phyloP scores from a whole-genome alignment of 1,139 yeast species.

The Kodamaea suecica region DNA sequence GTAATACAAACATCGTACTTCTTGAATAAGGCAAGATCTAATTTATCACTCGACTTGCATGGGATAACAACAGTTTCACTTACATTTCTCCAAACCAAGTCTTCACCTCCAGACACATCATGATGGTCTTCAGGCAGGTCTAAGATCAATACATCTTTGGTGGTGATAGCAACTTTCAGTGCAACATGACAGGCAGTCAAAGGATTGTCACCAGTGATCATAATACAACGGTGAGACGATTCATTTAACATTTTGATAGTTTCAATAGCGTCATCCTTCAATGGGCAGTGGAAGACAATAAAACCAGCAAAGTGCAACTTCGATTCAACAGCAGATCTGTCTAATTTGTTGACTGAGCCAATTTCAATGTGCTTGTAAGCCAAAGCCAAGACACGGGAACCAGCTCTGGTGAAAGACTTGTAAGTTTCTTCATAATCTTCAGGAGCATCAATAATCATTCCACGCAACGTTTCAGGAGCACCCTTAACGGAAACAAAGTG shows the following conservation, averaged over 20 bases:
- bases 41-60: constrained; percentile 56
- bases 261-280: constrained; percentile 88
- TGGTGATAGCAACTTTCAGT: constrained; percentile 83
- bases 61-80: constrained; percentile 74
- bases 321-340: constrained; percentile 75
- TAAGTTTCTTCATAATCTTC: constrained; percentile 78
- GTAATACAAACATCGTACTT: constrained; percentile 87
- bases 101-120: constrained; percentile 48
- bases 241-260: constrained; percentile 91
- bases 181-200: constrained; percentile 98
- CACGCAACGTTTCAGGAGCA: constrained; percentile 96
- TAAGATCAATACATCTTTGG: constrained; percentile 74
- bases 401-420: constrained; percentile 89
- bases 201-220: constrained; percentile 99
- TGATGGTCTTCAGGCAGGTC: constrained; percentile 79
- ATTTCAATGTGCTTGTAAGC: constrained; percentile 75
- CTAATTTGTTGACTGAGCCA: constrained; percentile 50
- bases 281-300: constrained; percentile 94
- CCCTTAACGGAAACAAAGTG: constrained; percentile 89
- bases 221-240: constrained; percentile 90
- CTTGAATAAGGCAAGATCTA: constrained; percentile 58
- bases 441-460: constrained; percentile 72
- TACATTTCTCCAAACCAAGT: constrained; percentile 80
- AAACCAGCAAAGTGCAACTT: constrained; percentile 84
- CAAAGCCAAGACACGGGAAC: constrained; percentile 93